Percentiles rank a stretch among this genome's conserved stretches.
These are phyloP conservation scores for Dunaliella sp. DNA, from an alignment of 139 green algal genomes.

Conservation along the genomic window DNA sequence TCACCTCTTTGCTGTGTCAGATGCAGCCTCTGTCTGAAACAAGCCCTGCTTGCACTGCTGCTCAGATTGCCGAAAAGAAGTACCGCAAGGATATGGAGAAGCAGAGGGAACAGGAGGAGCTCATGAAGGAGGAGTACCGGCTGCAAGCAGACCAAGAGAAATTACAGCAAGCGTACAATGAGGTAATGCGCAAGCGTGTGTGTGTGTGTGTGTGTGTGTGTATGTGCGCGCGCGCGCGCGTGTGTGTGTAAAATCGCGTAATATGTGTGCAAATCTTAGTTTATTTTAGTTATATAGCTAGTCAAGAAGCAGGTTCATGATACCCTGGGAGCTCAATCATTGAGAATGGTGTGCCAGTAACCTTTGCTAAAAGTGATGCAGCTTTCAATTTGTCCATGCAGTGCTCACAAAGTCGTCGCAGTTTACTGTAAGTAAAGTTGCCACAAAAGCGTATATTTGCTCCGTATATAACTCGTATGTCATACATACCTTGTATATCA, in stretches of 20 bases:
- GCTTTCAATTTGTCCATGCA: no score
- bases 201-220: background rate
- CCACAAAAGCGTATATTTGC: no score
- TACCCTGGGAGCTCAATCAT: background rate
- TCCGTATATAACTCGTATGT: no score
- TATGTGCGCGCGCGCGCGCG: background rate
- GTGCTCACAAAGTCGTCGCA: no score
- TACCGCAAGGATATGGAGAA: conserved; percentile 32
- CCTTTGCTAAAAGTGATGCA: background rate
- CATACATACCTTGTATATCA: no score
- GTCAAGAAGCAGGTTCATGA: background rate
- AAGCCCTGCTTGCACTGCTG: no score
- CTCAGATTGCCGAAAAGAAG: conserved; percentile 41
- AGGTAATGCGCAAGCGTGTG: background rate
- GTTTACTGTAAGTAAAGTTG: no score
- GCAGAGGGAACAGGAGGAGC: conserved; percentile 15
- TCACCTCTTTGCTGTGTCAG: no score
- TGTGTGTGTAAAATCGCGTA: background rate
- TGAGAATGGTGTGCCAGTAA: background rate
- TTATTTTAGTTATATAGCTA: background rate
- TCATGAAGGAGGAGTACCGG: conserved; percentile 26
- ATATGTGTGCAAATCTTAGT: background rate
- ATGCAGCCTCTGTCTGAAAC: no score
- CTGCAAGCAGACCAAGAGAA: conserved; percentile 1
- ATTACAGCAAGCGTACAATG: conserved; percentile 1